Evolutionary conservation across 2,329 filamentous ascomycete species (phyloP).

Genomic region (Metarhizium guizhouense): DNA sequence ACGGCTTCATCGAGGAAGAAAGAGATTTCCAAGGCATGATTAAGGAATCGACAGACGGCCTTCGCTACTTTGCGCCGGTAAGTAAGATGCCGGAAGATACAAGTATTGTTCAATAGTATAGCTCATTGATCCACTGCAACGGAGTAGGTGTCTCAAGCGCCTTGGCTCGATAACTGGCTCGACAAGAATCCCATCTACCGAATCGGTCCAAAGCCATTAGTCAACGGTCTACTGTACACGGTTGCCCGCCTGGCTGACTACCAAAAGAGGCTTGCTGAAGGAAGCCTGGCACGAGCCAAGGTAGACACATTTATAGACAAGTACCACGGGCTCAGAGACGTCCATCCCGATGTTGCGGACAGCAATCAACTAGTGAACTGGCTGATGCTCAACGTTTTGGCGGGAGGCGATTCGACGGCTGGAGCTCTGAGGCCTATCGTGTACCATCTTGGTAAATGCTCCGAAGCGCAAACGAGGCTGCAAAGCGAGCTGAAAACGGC

Average conservation of each 20-base stretch:
- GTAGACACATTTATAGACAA: constrained; percentile 16
- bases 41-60: constrained; percentile 13
- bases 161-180: constrained; percentile 16
- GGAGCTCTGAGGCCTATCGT: constrained; percentile 23
- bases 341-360: constrained; percentile 24
- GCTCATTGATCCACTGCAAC: constrained; percentile 5
- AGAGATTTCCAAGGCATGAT: constrained; percentile 29
- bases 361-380: constrained; percentile 14
- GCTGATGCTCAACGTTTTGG: constrained; percentile 16
- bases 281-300: constrained; percentile 8
- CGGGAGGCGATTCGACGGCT: constrained; percentile 28
- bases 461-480: constrained; percentile 15
- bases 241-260: constrained; percentile 14
- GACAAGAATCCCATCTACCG: constrained; percentile 20
- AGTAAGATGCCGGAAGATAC: background rate
- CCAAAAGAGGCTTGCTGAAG: constrained; percentile 7
- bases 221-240: constrained; percentile 11
- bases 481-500: constrained; percentile 29
- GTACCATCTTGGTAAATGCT: constrained; percentile 27
- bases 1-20: constrained; percentile 30
- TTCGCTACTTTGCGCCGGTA: constrained; percentile 23
- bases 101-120: background rate
- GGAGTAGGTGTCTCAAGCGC: constrained; percentile 14
- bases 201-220: constrained; percentile 14
- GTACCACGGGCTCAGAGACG: constrained; percentile 10